A percentile compares a stretch with the other conserved stretches of the same genome.
phyloP scores from a whole-genome alignment of 345 rosid genomes.

The Melaleuca quinquenervia region DNA sequence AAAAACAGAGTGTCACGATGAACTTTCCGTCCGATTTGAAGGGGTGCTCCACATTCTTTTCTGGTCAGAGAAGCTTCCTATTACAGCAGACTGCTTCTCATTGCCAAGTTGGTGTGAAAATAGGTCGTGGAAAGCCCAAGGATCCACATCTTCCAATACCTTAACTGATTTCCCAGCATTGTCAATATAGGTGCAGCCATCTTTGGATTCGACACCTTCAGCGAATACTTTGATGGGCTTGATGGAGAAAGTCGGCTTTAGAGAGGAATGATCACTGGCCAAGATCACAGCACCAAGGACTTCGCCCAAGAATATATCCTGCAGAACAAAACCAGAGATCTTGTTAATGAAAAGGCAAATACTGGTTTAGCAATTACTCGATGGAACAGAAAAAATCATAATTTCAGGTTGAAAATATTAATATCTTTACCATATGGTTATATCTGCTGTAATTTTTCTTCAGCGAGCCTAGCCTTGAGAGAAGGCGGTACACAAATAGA shows the following conservation, averaged over 20 bases:
- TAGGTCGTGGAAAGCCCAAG: conserved; percentile 20
- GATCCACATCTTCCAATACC: conserved; percentile 34
- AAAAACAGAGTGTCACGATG: background rate
- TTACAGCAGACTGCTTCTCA: conserved; percentile 49
- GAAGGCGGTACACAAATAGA: conserved; percentile 29
- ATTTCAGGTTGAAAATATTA: background rate
- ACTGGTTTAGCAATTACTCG: background rate
- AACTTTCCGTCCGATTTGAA: conserved; percentile 8
- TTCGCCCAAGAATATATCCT: conserved; percentile 82
- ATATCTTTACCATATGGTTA: conserved; percentile 39
- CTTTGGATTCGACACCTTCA: conserved; percentile 42
- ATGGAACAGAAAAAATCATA: background rate
- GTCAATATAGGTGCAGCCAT: conserved; percentile 41
- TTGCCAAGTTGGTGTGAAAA: conserved; percentile 37
- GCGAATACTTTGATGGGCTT: conserved; percentile 39
- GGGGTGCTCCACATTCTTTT: conserved; percentile 48
- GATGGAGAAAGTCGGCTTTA: conserved; percentile 25
- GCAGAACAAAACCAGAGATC: conserved; percentile 1
- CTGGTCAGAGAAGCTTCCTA: conserved; percentile 73
- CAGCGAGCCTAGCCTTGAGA: conserved; percentile 40
- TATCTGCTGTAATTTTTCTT: conserved; percentile 43
- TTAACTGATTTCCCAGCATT: conserved; percentile 28
- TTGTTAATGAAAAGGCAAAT: background rate
- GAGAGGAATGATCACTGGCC: conserved; percentile 20
- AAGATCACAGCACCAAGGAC: conserved; percentile 61